These are phyloP conservation scores for Pythium apleroticum DNA, from an alignment of 352 stramenopile species.

Conservation along the genomic window DNA sequence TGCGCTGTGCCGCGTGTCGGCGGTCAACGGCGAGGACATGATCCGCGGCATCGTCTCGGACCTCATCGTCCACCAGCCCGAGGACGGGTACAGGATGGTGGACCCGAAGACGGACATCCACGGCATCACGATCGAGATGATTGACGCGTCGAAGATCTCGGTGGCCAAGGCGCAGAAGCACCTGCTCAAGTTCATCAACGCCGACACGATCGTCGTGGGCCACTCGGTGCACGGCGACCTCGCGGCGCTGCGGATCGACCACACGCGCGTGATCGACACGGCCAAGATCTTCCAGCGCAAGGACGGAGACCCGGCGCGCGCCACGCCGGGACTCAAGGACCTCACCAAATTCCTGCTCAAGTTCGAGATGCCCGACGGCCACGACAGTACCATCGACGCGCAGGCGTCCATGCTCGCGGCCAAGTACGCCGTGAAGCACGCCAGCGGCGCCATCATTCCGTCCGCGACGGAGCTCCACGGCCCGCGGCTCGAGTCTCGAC, in stretches of 20 bases:
- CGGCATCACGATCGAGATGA: constrained; percentile 71
- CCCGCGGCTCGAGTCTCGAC: constrained; percentile 18
- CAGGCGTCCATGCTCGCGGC: constrained; percentile 85
- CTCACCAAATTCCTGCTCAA: constrained; percentile 79
- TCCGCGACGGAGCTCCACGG: constrained; percentile 66
- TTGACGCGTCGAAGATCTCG: constrained; percentile 73
- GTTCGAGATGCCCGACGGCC: constrained; percentile 83
- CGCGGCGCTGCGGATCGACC: constrained; percentile 68
- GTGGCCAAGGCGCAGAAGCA: constrained; percentile 74
- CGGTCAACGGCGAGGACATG: constrained; percentile 77
- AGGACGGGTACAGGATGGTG: constrained; percentile 54
- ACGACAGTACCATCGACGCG: constrained; percentile 86
- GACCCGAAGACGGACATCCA: constrained; percentile 86
- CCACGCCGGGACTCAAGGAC: constrained; percentile 67
- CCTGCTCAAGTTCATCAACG: constrained; percentile 82
- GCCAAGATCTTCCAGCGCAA: constrained; percentile 77
- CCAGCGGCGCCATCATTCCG: constrained; percentile 62
- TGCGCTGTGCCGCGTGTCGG: constrained; percentile 78
- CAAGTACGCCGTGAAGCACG: constrained; percentile 69
- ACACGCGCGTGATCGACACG: constrained; percentile 82
- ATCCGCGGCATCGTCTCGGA: constrained; percentile 71
- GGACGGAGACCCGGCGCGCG: constrained; percentile 29
- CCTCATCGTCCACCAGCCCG: constrained; percentile 82
- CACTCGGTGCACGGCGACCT: constrained; percentile 82
- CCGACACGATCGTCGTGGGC: constrained; percentile 82